Percentiles rank a stretch among this genome's conserved stretches.
These are phyloP conservation scores for Artemisia argyi DNA, from an alignment of 129 eudicot genomes.

Conservation along the genomic window DNA sequence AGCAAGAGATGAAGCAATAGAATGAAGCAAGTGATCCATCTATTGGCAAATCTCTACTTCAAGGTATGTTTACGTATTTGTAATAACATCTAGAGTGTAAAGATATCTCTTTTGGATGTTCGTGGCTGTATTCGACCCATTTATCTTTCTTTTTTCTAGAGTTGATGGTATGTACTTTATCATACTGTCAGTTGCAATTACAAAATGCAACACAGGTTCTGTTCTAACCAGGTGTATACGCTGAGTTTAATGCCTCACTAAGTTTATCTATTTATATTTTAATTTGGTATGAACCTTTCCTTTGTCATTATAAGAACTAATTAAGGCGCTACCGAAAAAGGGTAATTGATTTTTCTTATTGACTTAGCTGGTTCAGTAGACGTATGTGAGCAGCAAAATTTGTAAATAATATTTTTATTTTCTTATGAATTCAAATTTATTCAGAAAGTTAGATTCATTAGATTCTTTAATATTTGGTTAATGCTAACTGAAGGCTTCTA, in stretches of 20 bases:
- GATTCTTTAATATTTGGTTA: background rate
- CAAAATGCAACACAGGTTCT: background rate
- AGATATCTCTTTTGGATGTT: too few species aligned
- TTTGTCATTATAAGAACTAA: background rate
- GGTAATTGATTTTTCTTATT: background rate
- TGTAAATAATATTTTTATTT: background rate
- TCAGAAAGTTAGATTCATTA: background rate
- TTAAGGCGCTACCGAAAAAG: background rate
- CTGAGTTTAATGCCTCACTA: background rate
- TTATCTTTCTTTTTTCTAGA: too few species aligned
- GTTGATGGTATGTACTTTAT: slow-evolving; percentile 54
- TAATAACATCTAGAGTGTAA: too few species aligned
- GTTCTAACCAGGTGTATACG: background rate
- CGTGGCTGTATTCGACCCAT: too few species aligned
- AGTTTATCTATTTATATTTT: too few species aligned
- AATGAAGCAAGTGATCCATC: too few species aligned
- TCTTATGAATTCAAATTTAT: background rate
- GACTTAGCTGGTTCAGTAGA: background rate
- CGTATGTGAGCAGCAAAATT: background rate
- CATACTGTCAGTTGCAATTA: background rate
- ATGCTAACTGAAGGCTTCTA: background rate
- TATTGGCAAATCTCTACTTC: too few species aligned
- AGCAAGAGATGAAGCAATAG: too few species aligned
- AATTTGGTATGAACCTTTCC: background rate
- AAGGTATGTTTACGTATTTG: too few species aligned